phyloP scores from a whole-genome alignment of 1,139 yeast species.

The Geotrichum macrosporum region DNA sequence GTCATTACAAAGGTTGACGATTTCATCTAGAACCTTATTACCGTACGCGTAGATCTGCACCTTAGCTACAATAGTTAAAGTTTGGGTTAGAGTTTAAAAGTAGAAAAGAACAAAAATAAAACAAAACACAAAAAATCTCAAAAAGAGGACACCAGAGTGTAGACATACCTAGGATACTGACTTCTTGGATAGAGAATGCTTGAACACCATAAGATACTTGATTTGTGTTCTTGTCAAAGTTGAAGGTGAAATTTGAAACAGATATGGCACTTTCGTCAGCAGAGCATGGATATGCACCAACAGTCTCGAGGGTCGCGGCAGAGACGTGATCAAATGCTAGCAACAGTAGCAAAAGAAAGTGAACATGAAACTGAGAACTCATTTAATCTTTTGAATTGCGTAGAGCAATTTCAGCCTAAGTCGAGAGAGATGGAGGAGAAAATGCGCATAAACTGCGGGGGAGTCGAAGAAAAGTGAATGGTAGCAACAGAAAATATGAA shows the following conservation, averaged over 20 bases:
- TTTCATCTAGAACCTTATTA: slow-evolving; percentile 27
- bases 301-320: slow-evolving; percentile 20
- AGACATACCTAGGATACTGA: slow-evolving; percentile 24
- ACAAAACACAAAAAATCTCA: too few species aligned
- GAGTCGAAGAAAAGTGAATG: too few species aligned
- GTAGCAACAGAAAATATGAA: too few species aligned
- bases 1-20: slow-evolving; percentile 33
- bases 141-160: too few species aligned
- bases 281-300: slow-evolving; percentile 26
- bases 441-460: too few species aligned
- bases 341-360: too few species aligned
- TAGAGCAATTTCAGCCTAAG: too few species aligned
- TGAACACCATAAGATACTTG: slow-evolving; percentile 28
- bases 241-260: slow-evolving; percentile 24
- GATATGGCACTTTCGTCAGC: slow-evolving; percentile 17
- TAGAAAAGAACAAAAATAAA: too few species aligned
- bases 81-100: background rate
- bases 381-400: too few species aligned
- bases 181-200: slow-evolving; percentile 25
- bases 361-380: too few species aligned
- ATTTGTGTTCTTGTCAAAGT: slow-evolving; percentile 22
- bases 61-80: slow-evolving; percentile 27
- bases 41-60: slow-evolving; percentile 34
- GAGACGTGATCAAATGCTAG: too few species aligned
- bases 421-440: too few species aligned